These are phyloP conservation scores for Wickerhamiella domercqiae DNA, from an alignment of 805 yeast species.

Conservation along the genomic window DNA sequence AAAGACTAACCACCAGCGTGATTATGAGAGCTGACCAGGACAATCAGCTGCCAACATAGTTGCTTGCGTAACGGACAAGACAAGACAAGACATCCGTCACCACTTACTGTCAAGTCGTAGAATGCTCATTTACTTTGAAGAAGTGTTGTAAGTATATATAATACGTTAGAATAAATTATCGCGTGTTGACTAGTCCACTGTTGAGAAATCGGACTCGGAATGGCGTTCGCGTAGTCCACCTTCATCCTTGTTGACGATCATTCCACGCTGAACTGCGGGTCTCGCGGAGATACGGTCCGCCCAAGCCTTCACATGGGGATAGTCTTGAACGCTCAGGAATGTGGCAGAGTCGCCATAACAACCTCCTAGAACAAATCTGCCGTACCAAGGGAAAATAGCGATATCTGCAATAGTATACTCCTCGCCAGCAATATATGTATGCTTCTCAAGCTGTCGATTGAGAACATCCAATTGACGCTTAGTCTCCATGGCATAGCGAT, in stretches of 20 bases:
- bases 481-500: constrained; percentile 37
- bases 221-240: constrained; percentile 1
- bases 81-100: no score
- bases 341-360: neutral
- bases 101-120: no score
- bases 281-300: neutral
- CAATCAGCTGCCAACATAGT: no score
- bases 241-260: neutral
- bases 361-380: neutral
- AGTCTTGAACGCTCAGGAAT: neutral
- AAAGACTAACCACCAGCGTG: no score
- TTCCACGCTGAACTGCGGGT: constrained; percentile 1
- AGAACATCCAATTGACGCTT: constrained; percentile 38
- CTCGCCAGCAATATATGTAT: constrained; percentile 40
- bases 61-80: no score
- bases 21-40: no score
- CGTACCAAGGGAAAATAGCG: constrained; percentile 34
- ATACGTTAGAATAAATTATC: no score
- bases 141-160: no score
- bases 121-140: no score
- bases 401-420: constrained; percentile 43
- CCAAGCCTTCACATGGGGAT: neutral
- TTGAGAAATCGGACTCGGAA: neutral
- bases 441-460: constrained; percentile 35
- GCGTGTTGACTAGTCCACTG: no score